Evolutionary conservation across 2,329 filamentous ascomycete genomes (phyloP).

Genomic region (Ceratocystis harringtonii): DNA sequence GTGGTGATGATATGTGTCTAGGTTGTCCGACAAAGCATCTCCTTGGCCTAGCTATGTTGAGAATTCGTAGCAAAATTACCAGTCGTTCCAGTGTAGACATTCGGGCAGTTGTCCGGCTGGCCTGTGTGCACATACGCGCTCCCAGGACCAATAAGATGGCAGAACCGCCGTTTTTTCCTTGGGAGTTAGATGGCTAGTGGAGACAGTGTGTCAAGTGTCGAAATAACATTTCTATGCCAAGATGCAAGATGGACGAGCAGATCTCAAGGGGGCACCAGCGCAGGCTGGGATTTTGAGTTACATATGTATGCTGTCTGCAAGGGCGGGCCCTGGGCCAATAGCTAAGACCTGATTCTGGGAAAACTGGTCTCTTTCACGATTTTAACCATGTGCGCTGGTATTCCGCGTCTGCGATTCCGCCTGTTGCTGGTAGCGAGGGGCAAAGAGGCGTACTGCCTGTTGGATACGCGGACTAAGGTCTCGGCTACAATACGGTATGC

Average conservation of each 20-base stretch:
- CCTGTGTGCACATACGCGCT: slow-evolving; percentile 29
- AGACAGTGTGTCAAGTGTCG: slow-evolving; percentile 5
- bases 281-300: slow-evolving; percentile 21
- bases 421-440: slow-evolving; percentile 20
- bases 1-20: not conserved
- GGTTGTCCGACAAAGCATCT: not conserved
- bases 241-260: slow-evolving; percentile 26
- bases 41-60: too few species aligned
- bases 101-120: slow-evolving; percentile 22
- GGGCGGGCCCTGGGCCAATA: slow-evolving; percentile 17
- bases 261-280: slow-evolving; percentile 27
- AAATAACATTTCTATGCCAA: slow-evolving; percentile 22
- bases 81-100: slow-evolving; percentile 26
- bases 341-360: slow-evolving; percentile 19
- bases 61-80: slow-evolving; percentile 24
- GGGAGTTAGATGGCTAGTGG: not conserved
- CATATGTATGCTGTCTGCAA: slow-evolving; percentile 15
- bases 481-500: slow-evolving; percentile 21
- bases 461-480: slow-evolving; percentile 19
- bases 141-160: slow-evolving; percentile 22
- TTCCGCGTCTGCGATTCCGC: slow-evolving; percentile 21
- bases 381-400: slow-evolving; percentile 27
- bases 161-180: not conserved
- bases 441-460: slow-evolving; percentile 21
- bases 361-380: slow-evolving; percentile 30